Conservation (phyloP, 495 filamentous ascomycete species). For the Podospora tetraspora region DNA sequence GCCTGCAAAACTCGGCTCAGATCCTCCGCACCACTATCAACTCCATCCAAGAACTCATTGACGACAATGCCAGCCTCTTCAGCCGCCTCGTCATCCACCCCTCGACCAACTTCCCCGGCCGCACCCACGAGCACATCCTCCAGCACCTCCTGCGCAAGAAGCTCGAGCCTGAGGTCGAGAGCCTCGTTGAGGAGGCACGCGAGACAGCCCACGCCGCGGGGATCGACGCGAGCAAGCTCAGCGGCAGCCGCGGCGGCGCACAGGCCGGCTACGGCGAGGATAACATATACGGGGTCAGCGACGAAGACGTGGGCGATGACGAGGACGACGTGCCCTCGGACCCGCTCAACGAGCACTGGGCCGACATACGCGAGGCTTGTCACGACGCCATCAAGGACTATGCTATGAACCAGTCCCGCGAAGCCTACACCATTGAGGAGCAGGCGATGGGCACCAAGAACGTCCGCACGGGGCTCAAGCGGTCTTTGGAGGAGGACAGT, state of each 20-base stretch:
- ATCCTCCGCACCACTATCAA: conserved; percentile 62
- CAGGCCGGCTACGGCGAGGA: conserved; percentile 21
- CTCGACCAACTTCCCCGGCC: conserved; percentile 67
- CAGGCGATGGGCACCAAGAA: conserved; percentile 59
- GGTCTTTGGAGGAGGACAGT: conserved; percentile 51
- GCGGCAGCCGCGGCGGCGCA: conserved; percentile 2
- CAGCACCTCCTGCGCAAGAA: conserved; percentile 71
- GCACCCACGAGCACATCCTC: conserved; percentile 59
- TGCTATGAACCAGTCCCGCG: conserved; percentile 44
- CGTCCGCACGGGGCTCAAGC: conserved; percentile 62
- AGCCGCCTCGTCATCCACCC: conserved; percentile 64
- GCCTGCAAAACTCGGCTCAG: conserved; percentile 60
- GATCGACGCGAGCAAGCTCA: conserved; percentile 20
- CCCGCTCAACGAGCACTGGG: conserved; percentile 39
- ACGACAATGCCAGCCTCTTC: conserved; percentile 55
- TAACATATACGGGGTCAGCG: conserved; percentile 25
- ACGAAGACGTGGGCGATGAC: conserved; percentile 22
- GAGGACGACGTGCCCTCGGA: conserved; percentile 34
- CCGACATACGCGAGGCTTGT: conserved; percentile 36
- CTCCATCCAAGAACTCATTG: conserved; percentile 53
- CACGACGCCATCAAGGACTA: conserved; percentile 35
- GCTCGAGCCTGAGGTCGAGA: conserved; percentile 67
- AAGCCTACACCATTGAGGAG: conserved; percentile 64
- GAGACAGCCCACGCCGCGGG: conserved; percentile 26
- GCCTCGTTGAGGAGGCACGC: conserved; percentile 62